Percentiles rank a stretch among this genome's conserved stretches.
Conservation (phyloP, 2,329 filamentous ascomycete species). For the Fusarium stilboides region DNA sequence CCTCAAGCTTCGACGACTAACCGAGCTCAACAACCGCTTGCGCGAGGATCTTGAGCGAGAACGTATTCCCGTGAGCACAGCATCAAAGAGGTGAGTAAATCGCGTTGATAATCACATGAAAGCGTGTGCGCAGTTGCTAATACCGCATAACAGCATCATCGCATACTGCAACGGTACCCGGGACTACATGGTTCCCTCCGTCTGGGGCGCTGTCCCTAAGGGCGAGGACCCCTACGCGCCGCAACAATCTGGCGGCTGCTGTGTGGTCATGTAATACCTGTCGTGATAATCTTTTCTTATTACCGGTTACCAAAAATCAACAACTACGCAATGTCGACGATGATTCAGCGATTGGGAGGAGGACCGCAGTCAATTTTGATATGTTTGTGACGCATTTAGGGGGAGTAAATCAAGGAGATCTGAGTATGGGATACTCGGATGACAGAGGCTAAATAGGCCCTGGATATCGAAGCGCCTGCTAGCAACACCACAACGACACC, state of each 20-base stretch:
- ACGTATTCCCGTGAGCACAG: conserved; percentile 95
- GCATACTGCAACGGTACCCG: conserved; percentile 98
- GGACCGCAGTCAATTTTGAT: conserved; percentile 49
- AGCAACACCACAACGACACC: conserved; percentile 39
- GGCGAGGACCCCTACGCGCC: conserved; percentile 98
- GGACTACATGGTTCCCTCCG: conserved; percentile 98
- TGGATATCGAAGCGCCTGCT: conserved; percentile 45
- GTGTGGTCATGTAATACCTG: conserved; percentile 85
- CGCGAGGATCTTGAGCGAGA: conserved; percentile 96
- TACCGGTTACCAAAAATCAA: conserved; percentile 49
- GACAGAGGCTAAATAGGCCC: conserved; percentile 34
- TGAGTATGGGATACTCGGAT: conserved; percentile 40
- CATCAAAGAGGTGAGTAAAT: conserved; percentile 80
- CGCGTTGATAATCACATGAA: neutral
- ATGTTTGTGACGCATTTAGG: conserved; percentile 47
- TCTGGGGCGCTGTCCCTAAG: conserved; percentile 95
- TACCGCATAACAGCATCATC: conserved; percentile 79
- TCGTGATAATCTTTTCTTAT: conserved; percentile 43
- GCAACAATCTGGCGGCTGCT: conserved; percentile 93
- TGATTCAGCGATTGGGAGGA: conserved; percentile 51
- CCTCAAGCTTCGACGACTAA: conserved; percentile 94
- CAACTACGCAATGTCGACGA: conserved; percentile 52
- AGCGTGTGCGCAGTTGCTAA: conserved; percentile 30
- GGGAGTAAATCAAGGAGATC: conserved; percentile 43
- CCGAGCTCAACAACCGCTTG: conserved; percentile 95